These are phyloP conservation scores for Camellia granthamiana DNA, from an alignment of 148 eudicot species.

Conservation along the genomic window DNA sequence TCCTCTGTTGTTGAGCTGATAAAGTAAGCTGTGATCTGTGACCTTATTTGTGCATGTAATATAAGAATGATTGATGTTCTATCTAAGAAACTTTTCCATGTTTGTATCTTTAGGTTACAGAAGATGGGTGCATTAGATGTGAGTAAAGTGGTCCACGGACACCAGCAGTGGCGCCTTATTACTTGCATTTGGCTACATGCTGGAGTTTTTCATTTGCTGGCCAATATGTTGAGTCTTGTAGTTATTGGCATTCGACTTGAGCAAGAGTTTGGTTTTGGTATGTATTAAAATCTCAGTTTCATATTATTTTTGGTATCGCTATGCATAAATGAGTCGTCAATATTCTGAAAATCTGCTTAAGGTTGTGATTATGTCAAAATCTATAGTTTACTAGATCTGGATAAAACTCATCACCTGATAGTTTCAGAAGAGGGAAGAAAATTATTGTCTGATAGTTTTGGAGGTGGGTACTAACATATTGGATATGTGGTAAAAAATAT, in stretches of 20 bases:
- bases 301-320: neutral
- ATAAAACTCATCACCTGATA: neutral
- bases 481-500: neutral
- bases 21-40: neutral
- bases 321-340: neutral
- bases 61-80: neutral
- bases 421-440: neutral
- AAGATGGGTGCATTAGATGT: conserved; percentile 92
- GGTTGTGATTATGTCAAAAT: neutral
- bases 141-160: conserved; percentile 51
- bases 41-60: neutral
- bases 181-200: conserved; percentile 91
- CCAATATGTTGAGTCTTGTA: conserved; percentile 78
- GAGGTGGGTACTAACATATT: neutral
- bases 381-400: too few relatives aligned
- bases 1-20: neutral
- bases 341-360: neutral
- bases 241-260: conserved; percentile 83
- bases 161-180: conserved; percentile 86
- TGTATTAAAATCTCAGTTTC: conserved; percentile 13
- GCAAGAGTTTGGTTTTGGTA: conserved; percentile 86
- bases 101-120: conserved; percentile 46
- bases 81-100: neutral
- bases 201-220: conserved; percentile 85
- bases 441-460: neutral